Percentiles rank a stretch among this genome's conserved stretches.
These are phyloP conservation scores for Rubus parviflorus DNA, from an alignment of 306 rosid species.

Conservation along the genomic window DNA sequence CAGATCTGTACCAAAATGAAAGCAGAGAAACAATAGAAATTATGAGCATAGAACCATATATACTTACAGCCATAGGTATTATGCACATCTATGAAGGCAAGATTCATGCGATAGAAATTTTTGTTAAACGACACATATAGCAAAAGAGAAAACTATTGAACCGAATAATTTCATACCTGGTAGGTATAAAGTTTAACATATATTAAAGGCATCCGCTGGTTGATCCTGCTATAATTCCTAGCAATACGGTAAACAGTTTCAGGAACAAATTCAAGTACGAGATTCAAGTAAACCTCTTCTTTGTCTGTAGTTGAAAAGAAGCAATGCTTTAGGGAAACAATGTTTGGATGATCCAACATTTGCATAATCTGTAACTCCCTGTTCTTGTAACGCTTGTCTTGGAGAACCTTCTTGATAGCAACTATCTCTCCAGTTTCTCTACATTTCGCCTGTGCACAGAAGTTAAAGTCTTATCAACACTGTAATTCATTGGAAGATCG, in stretches of 20 bases:
- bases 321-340: slow-evolving; percentile 85
- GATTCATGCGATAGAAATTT: not conserved
- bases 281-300: slow-evolving; percentile 92
- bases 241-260: slow-evolving; percentile 90
- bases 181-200: slow-evolving; percentile 94
- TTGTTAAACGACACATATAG: not conserved
- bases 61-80: not conserved
- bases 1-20: slow-evolving; percentile 67
- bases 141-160: slow-evolving; percentile 1
- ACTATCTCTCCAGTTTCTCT: slow-evolving; percentile 99
- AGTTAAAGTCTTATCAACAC: slow-evolving; percentile 1
- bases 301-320: slow-evolving; percentile 93
- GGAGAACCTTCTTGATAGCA: slow-evolving; percentile 98
- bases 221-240: slow-evolving; percentile 80
- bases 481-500: slow-evolving; percentile 7
- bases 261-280: slow-evolving; percentile 95
- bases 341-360: slow-evolving; percentile 97
- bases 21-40: slow-evolving; percentile 17
- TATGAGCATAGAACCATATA: not conserved
- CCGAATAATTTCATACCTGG: slow-evolving; percentile 54
- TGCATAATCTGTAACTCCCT: slow-evolving; percentile 98
- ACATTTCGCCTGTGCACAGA: slow-evolving; percentile 77
- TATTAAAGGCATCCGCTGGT: slow-evolving; percentile 93
- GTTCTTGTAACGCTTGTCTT: slow-evolving; percentile 97
- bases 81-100: not conserved